These are phyloP conservation scores for Cercospora brassicicola DNA, from an alignment of 2,329 filamentous ascomycete genomes.

Conservation along the genomic window DNA sequence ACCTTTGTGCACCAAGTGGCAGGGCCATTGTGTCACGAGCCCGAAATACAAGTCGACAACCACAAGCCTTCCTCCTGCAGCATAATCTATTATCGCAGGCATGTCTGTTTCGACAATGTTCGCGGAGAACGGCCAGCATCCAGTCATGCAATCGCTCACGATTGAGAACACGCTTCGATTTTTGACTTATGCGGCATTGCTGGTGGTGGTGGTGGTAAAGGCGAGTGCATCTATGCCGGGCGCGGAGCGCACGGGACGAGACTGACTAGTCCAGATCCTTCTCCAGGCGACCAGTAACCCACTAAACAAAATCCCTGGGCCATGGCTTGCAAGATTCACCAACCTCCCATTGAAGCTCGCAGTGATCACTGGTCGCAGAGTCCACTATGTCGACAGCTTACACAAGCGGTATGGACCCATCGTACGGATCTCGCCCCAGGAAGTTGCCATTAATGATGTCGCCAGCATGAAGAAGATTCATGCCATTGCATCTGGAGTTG, in stretches of 20 bases:
- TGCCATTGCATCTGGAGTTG: conserved; percentile 31
- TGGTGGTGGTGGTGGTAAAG: neutral
- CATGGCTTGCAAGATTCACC: conserved; percentile 30
- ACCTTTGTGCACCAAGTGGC: too few species aligned
- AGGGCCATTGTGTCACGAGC: too few species aligned
- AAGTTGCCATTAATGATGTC: conserved; percentile 35
- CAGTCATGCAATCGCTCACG: too few species aligned
- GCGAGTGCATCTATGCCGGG: too few species aligned
- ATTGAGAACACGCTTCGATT: too few species aligned
- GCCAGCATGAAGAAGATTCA: conserved; percentile 37
- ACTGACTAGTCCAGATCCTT: too few species aligned
- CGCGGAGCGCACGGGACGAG: too few species aligned
- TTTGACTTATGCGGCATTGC: neutral
- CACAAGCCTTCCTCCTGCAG: too few species aligned
- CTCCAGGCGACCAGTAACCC: conserved; percentile 20
- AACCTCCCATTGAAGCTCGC: conserved; percentile 40
- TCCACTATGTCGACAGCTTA: conserved; percentile 44
- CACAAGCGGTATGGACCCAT: conserved; percentile 38
- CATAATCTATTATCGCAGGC: too few species aligned
- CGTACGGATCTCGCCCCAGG: conserved; percentile 36
- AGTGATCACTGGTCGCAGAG: conserved; percentile 41
- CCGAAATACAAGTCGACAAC: too few species aligned
- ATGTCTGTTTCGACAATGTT: too few species aligned
- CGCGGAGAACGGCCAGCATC: too few species aligned
- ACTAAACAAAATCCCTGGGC: conserved; percentile 35